Conservation (phyloP, 2,329 filamentous ascomycete species). For the Fusarium keratoplasticum region DNA sequence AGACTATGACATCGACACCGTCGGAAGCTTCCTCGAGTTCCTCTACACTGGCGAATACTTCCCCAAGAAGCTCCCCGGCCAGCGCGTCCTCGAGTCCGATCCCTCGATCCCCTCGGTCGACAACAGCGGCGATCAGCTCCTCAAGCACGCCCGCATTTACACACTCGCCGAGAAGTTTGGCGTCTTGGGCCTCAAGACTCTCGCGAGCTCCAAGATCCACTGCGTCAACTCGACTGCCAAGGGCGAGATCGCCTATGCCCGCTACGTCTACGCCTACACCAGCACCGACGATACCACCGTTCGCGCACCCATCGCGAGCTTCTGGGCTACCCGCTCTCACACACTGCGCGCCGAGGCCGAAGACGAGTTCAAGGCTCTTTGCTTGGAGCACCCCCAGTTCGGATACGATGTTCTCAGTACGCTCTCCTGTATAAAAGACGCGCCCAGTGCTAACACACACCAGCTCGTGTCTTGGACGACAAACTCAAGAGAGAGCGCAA, state of each 20-base stretch:
- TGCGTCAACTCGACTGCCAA: conserved; percentile 87
- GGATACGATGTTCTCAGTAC: conserved; percentile 90
- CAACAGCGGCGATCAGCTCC: conserved; percentile 82
- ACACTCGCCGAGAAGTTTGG: conserved; percentile 86
- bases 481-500: conserved; percentile 73
- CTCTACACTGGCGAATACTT: conserved; percentile 70
- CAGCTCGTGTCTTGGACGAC: conserved; percentile 73
- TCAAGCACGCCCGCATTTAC: conserved; percentile 91
- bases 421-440: conserved; percentile 37
- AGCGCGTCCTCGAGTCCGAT: conserved; percentile 77
- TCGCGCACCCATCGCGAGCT: conserved; percentile 41
- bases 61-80: conserved; percentile 72
- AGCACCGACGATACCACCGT: conserved; percentile 33
- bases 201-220: conserved; percentile 91
- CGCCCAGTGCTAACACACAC: conserved; percentile 14
- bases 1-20: conserved; percentile 50
- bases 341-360: conserved; percentile 87
- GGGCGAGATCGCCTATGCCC: conserved; percentile 91
- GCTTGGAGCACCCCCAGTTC: conserved; percentile 91
- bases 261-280: conserved; percentile 59
- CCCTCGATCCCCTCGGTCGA: conserved; percentile 74
- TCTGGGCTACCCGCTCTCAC: conserved; percentile 60
- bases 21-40: conserved; percentile 56
- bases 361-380: conserved; percentile 84
- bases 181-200: conserved; percentile 74